Evolutionary conservation across 139 green algal species (phyloP), one percentile per base, ranked within the genome.

Genomic region (Micractinium conductrix): DNA sequence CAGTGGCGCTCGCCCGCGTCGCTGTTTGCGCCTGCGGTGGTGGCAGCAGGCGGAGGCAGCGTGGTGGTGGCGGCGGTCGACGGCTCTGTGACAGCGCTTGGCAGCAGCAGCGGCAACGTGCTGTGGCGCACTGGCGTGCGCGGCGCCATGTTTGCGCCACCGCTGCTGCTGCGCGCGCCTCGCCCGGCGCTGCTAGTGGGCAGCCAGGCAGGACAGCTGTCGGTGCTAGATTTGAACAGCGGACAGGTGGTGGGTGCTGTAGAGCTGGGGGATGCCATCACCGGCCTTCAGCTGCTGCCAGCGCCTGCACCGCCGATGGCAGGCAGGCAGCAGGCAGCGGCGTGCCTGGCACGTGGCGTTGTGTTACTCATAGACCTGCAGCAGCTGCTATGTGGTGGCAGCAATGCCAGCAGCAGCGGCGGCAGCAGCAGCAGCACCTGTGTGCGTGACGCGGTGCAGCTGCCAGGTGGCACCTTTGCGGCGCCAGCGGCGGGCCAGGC

Each of bases 391-490:
- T 16, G 40, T 43, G 8, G 24, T 65, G 26, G 71, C 53, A 53
- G 35, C 53, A 53, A 8, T 38, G 75, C 30, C 50, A 24, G 42
- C 43, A 40, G 35, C 58, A 48, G n/a, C 38, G n/a, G n/a, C 33
- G 74, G n/a, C 44, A n/a, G 28, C 19, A 12, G 28, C 8, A 7
- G 12, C 79, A 17, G n/a, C 67, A 1, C 2, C 44, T 81, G 75
- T 24, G 24, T 83, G 30, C 2, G 75, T 12, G 74, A 76, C 43
- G 74, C 74, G 3, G 83, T 84, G 45, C 48, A 44, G 62, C 67
- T 91, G 78, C 81, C 81, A 9, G 81, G 76, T 3, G 79, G 87
- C 17, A 12, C 83, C 43, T 92, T 91, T 83, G 88, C 86, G 2
- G 62, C 62, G 35, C 86, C 86, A 19, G 79, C 80, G 22, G 73